Conservation (phyloP, 306 rosid genomes). For the Senna siamea region DNA sequence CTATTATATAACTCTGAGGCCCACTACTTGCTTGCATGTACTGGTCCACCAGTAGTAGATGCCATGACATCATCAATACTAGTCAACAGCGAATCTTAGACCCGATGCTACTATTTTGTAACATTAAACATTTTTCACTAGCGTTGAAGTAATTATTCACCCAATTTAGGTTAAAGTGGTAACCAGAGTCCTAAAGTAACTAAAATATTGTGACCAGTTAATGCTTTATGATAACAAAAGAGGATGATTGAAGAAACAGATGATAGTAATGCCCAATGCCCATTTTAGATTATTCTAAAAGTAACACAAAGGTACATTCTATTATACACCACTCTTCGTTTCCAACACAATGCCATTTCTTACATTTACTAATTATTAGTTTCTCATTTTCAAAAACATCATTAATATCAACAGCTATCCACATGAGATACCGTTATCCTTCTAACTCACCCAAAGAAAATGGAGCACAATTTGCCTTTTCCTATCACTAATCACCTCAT, state of each 20-base stretch:
- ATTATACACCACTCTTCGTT: background rate
- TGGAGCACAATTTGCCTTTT: background rate
- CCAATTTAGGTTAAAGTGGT: background rate
- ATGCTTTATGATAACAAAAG: background rate
- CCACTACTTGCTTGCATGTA: background rate
- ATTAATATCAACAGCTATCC: background rate
- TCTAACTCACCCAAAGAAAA: background rate
- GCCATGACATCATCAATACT: background rate
- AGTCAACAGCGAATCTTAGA: constrained; percentile 11
- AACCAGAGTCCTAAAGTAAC: background rate
- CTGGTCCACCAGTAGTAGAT: constrained; percentile 4
- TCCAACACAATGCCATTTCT: background rate
- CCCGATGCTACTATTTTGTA: background rate
- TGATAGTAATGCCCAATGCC: constrained; percentile 28
- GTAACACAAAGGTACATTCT: constrained; percentile 1
- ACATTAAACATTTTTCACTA: background rate
- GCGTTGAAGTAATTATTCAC: constrained; percentile 3
- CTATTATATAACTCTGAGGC: background rate
- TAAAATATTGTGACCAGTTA: constrained; percentile 17
- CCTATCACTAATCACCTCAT: constrained; percentile 10
- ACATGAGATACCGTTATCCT: background rate
- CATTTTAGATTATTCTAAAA: constrained; percentile 18
- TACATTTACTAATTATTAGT: background rate
- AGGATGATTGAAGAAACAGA: constrained; percentile 9
- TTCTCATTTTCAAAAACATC: background rate